Percentiles rank a stretch among this genome's conserved stretches.
Conservation (phyloP, 2,329 filamentous ascomycete species). For the Neobulgaria alba region DNA sequence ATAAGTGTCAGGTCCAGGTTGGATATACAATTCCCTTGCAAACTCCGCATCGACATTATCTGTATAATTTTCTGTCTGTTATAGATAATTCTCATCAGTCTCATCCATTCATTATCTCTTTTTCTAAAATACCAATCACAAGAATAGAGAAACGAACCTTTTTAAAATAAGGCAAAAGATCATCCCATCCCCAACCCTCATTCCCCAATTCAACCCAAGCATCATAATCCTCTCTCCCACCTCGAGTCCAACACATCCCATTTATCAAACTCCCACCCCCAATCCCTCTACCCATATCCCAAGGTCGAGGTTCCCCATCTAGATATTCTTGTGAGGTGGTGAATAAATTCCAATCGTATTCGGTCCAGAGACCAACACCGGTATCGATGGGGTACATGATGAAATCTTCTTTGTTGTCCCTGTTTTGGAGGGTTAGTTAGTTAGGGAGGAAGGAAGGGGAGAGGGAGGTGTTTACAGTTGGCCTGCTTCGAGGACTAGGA, state of each 20-base stretch:
- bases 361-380: conserved; percentile 27
- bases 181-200: conserved; percentile 32
- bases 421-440: conserved; percentile 6
- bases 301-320: conserved; percentile 17
- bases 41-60: conserved; percentile 18
- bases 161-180: conserved; percentile 34
- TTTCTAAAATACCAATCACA: no score
- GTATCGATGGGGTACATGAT: conserved; percentile 20
- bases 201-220: neutral
- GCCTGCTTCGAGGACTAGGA: conserved; percentile 22
- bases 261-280: conserved; percentile 4
- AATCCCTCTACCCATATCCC: no score
- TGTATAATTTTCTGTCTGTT: conserved; percentile 32
- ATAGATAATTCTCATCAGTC: no score
- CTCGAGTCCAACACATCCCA: conserved; percentile 6
- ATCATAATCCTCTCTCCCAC: conserved; percentile 19
- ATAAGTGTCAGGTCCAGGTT: no score
- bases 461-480: conserved; percentile 19
- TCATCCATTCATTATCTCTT: no score
- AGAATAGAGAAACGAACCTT: conserved; percentile 27
- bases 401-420: conserved; percentile 21
- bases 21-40: no score
- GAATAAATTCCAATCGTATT: conserved; percentile 35
- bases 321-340: conserved; percentile 31
- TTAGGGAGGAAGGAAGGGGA: neutral